A percentile compares a stretch with the other conserved stretches of the same genome.
phyloP scores from a whole-genome alignment of 2,329 filamentous ascomycete species.

The Aspergillus quadricinctus region DNA sequence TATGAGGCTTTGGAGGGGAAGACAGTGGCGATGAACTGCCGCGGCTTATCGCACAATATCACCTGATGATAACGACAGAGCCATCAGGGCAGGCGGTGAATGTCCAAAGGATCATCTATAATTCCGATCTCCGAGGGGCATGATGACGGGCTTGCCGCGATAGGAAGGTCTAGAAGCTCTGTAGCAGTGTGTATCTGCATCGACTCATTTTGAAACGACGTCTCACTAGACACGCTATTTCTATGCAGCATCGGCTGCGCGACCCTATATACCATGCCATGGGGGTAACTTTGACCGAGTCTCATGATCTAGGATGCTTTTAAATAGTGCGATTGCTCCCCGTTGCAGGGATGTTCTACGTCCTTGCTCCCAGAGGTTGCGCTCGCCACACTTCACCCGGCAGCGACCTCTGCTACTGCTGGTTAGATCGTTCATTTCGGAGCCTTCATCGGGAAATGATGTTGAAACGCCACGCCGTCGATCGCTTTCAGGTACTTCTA shows the following conservation, averaged over 20 bases:
- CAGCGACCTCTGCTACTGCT: constrained; percentile 11
- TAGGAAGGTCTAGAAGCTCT: constrained; percentile 13
- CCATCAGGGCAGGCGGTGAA: constrained; percentile 12
- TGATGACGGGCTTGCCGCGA: constrained; percentile 13
- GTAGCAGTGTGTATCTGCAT: neutral
- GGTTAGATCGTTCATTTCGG: constrained; percentile 11
- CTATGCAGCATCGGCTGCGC: constrained; percentile 16
- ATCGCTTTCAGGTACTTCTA: constrained; percentile 27
- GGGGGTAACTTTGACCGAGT: constrained; percentile 2
- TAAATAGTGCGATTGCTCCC: constrained; percentile 25
- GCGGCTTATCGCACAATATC: neutral
- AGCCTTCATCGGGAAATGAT: constrained; percentile 8
- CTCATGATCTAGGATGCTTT: constrained; percentile 20
- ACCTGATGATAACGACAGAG: constrained; percentile 4
- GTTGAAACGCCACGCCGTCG: constrained; percentile 5
- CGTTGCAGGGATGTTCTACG: constrained; percentile 27
- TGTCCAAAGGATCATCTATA: constrained; percentile 3
- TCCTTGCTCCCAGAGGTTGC: constrained; percentile 22
- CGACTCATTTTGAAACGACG: neutral
- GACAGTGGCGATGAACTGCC: neutral
- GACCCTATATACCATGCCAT: constrained; percentile 18
- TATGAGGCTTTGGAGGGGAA: neutral
- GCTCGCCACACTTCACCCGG: constrained; percentile 14
- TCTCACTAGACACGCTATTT: neutral
- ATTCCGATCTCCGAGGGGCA: constrained; percentile 8